Evolutionary conservation across 331 rosid genomes (phyloP).

Genomic region (Malus hybrid): DNA sequence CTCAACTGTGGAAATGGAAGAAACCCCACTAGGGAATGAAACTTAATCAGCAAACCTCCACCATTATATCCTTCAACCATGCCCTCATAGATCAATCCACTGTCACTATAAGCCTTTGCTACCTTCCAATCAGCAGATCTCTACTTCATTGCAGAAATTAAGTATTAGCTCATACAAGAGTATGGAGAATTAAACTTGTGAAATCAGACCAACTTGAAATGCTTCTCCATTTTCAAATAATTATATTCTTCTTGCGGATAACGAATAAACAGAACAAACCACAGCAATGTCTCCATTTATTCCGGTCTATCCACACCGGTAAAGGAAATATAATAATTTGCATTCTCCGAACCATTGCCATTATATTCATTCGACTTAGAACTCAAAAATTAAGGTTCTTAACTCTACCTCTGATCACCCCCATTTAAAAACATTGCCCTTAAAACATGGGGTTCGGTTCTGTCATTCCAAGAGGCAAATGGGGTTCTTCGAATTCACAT

Average conservation of each 20-base stretch:
- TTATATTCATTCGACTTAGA: not conserved
- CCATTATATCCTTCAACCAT: conserved; percentile 64
- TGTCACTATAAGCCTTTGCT: conserved; percentile 51
- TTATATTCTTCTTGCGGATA: not conserved
- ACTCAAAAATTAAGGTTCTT: too few relatives aligned
- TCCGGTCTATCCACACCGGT: not conserved
- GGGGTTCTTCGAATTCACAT: not conserved
- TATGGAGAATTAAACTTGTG: not conserved
- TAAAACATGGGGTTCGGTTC: not conserved
- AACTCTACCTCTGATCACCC: not conserved
- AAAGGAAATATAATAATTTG: not conserved
- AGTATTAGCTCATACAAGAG: conserved; percentile 39
- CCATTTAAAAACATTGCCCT: not conserved
- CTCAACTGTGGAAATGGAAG: conserved; percentile 78
- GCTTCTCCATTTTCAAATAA: not conserved
- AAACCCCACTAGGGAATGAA: conserved; percentile 66
- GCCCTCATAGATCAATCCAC: conserved; percentile 55
- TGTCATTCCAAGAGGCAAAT: not conserved
- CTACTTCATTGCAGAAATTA: conserved; percentile 78
- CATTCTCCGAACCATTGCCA: not conserved
- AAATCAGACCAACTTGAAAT: not conserved
- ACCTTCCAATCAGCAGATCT: conserved; percentile 87
- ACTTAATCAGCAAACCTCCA: conserved; percentile 69
- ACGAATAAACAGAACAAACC: not conserved
- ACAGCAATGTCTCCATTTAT: not conserved